Conservation (phyloP, 306 rosid genomes). For the Prunus mira region DNA sequence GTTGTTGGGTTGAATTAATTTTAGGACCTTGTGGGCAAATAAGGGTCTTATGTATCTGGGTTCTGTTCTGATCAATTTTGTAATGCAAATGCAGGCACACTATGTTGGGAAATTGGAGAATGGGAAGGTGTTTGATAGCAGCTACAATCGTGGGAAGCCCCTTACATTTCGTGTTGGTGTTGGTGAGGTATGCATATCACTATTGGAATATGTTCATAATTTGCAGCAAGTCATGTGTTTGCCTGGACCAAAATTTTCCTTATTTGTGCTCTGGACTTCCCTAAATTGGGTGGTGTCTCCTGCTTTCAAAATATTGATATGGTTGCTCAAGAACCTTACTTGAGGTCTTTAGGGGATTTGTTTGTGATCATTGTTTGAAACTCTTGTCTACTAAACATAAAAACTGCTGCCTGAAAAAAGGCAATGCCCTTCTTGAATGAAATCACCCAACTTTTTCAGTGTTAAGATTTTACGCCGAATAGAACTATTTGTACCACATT, state of each 20-base stretch:
- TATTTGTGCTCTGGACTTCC: not conserved
- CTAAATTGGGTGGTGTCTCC: not conserved
- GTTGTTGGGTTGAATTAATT: not conserved
- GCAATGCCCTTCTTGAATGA: not conserved
- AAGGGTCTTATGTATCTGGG: not conserved
- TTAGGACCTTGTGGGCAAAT: not conserved
- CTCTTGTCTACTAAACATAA: not conserved
- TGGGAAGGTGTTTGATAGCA: conserved; percentile 89
- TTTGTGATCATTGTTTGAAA: not conserved
- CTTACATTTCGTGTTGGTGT: conserved; percentile 82
- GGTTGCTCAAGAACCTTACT: not conserved
- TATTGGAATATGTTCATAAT: not conserved
- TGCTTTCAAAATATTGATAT: not conserved
- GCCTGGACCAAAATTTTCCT: not conserved
- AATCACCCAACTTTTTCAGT: not conserved
- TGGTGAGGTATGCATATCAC: conserved; percentile 67
- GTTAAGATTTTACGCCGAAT: not conserved
- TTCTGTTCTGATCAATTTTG: not conserved
- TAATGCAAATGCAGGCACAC: conserved; percentile 53
- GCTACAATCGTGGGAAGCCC: conserved; percentile 90
- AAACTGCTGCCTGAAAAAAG: not conserved
- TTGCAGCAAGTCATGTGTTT: not conserved
- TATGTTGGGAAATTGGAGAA: conserved; percentile 87
- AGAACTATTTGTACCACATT: not conserved
- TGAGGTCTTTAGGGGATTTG: not conserved